Base-by-base conservation (phyloP, 2,329 filamentous ascomycete species). In the Aciculosporium take region DNA sequence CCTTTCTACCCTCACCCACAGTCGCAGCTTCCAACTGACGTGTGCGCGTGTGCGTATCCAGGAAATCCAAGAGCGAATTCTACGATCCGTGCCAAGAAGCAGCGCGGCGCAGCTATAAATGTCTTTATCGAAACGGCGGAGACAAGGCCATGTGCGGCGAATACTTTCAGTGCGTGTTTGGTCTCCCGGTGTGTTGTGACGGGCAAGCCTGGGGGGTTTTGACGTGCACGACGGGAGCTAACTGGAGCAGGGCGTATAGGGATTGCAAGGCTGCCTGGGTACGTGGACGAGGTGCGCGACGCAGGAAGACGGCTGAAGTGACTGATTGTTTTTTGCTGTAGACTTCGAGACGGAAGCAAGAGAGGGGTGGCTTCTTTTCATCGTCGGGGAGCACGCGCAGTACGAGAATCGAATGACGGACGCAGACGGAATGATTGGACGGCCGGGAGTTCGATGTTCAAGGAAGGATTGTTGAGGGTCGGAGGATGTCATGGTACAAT, bases 231-330 rank as follows among this genome's bases (percentile, higher is more conserved):
- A 24, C n/a, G 17, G 17, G 23, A 31, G 46, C 50, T 58, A 42
- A 57, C 38, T 6, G n/a, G 13, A 15, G 20, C 49, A 94, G 87
- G 63, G 87, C 87, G 39, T 96, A 95, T 61, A 77, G 87, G 45
- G 86, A 93, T 48, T 96, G 89, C 64, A 95, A 95, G 62, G 88
- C 94, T 65, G 74, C 80, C 67, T 95, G 88, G 88, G 87, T 94
- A 71, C 47, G 67, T 53, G 12, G 2, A 3, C 23, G n/a, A 5
- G 1, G 15, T 7, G n/a, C 23, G n/a, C n/a, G n/a, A n/a, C n/a
- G n/a, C n/a, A n/a, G n/a, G n/a, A n/a, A n/a, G n/a, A n/a, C n/a
- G n/a, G n/a, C n/a, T n/a, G n/a, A n/a, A n/a, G n/a, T 15, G 21
- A 25, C 33, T 17, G 9, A 15, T 12, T 32, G 18, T 20, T 8